Base-by-base conservation (phyloP, 768 basidiomycete species). In the Calocera viscosa region DNA sequence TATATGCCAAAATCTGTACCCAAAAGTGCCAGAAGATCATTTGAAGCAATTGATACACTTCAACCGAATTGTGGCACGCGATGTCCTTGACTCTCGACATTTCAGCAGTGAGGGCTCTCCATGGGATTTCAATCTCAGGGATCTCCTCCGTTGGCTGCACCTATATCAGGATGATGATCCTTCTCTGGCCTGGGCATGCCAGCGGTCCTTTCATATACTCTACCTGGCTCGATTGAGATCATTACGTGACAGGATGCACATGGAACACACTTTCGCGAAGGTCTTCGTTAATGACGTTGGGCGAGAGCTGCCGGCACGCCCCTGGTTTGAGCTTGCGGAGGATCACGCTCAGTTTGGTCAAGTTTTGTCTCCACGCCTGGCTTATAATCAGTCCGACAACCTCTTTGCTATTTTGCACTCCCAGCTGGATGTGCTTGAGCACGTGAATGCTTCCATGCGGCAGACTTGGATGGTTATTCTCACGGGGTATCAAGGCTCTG, bases 101-200 rank as follows among this genome's bases (percentile, higher is more conserved):
- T 92, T 96, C 74, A 94, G 83, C 1, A 80, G 84, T 39, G 84
- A 88, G 65, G 94, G 94, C 10, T 81, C 84, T 66, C 96, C 95
- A 2, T 99, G 95, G 95, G 95, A 99, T 74, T 96, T 98, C 80
- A 99, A 99, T 74, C 81, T 99, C 33, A 89, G 95, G 16, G 95
- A 99, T 76, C 81, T 97, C 67, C 83, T 92, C 67, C 85, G 96
- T 49, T 96, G 96, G 94, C 85, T 88, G 35, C 80, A 80, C 0
- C 82, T 80, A 40, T 60, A 60, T 22, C 66, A 78, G 16, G 68
- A 70, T 28, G 49, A 68, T 19, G 69, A 73, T 77, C 1, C 35
- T 35, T 40, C 65, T 22, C 88, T 40, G 5, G 5, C 72, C 86
- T 35, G 74, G 73, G 40, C 70, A 70, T 53, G n/a, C 66, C 64